phyloP scores from a whole-genome alignment of 352 stramenopile species.

The Phytopythium vexans region DNA sequence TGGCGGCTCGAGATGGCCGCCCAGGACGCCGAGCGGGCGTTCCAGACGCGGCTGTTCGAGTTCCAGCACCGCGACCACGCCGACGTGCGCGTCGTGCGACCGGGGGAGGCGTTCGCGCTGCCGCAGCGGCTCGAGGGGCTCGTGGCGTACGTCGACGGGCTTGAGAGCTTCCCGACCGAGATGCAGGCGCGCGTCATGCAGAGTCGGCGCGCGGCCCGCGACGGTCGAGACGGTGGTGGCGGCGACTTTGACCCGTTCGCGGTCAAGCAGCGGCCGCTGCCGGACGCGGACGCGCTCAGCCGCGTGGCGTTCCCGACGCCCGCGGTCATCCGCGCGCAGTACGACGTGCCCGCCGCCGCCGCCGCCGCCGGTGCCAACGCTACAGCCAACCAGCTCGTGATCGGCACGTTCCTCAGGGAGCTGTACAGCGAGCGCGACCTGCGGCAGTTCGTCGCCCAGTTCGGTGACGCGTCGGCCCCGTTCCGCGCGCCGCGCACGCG shows the following conservation, averaged over 20 bases:
- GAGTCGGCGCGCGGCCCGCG: background rate
- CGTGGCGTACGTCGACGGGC: constrained; percentile 58
- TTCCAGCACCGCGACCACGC: constrained; percentile 27
- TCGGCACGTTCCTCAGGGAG: constrained; percentile 71
- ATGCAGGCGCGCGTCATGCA: constrained; percentile 53
- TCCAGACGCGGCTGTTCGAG: constrained; percentile 51
- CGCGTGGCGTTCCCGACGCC: constrained; percentile 21
- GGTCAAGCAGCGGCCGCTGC: constrained; percentile 16
- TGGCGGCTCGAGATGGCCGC: constrained; percentile 42
- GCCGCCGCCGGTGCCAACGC: constrained; percentile 11
- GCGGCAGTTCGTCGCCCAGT: constrained; percentile 29
- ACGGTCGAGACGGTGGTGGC: constrained; percentile 1
- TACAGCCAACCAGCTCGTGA: constrained; percentile 43
- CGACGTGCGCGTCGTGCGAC: constrained; percentile 40
- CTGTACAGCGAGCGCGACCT: constrained; percentile 65
- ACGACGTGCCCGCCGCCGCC: constrained; percentile 42
- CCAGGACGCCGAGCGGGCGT: constrained; percentile 40
- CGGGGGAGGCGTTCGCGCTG: constrained; percentile 29
- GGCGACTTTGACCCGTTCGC: constrained; percentile 36
- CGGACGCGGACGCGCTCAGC: constrained; percentile 6
- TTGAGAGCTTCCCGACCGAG: constrained; percentile 72
- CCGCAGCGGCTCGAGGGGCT: constrained; percentile 31
- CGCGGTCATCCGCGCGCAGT: constrained; percentile 46
- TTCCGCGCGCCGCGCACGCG: constrained; percentile 19
- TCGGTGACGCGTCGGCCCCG: constrained; percentile 6